These are phyloP conservation scores for Annulohypoxylon maeteangense DNA, from an alignment of 495 filamentous ascomycete genomes.

Conservation along the genomic window DNA sequence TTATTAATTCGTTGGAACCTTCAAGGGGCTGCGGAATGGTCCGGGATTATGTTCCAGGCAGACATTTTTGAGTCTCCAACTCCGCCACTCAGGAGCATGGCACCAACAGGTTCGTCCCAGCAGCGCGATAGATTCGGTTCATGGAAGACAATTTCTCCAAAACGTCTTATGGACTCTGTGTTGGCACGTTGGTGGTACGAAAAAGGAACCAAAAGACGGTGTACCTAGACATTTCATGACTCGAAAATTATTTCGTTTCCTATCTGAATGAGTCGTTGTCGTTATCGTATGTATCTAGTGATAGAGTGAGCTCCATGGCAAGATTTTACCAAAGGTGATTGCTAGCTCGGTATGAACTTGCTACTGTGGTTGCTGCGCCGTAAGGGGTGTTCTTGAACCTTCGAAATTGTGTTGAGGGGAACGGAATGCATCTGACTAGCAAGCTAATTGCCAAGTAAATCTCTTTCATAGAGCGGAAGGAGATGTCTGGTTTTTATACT, in stretches of 20 bases:
- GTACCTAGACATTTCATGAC: not conserved
- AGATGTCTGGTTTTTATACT: not conserved
- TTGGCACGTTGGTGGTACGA: slow-evolving; percentile 18
- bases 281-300: not conserved
- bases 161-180: slow-evolving; percentile 42
- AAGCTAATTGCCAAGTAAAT: not conserved
- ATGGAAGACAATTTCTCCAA: slow-evolving; percentile 16
- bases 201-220: not conserved
- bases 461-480: not conserved
- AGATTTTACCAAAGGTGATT: not conserved
- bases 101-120: slow-evolving; percentile 1
- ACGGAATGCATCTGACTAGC: not conserved
- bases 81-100: not conserved
- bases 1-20: not conserved
- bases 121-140: slow-evolving; percentile 12
- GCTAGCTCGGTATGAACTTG: too few relatives aligned
- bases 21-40: not conserved
- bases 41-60: not conserved
- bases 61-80: not conserved
- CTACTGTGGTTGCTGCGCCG: not conserved
- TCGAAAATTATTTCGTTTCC: not conserved
- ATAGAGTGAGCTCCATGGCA: not conserved
- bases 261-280: not conserved
- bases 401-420: not conserved
- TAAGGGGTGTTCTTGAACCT: not conserved